phyloP scores from a whole-genome alignment of 2,329 filamentous ascomycete species.

The Hortaea werneckii region DNA sequence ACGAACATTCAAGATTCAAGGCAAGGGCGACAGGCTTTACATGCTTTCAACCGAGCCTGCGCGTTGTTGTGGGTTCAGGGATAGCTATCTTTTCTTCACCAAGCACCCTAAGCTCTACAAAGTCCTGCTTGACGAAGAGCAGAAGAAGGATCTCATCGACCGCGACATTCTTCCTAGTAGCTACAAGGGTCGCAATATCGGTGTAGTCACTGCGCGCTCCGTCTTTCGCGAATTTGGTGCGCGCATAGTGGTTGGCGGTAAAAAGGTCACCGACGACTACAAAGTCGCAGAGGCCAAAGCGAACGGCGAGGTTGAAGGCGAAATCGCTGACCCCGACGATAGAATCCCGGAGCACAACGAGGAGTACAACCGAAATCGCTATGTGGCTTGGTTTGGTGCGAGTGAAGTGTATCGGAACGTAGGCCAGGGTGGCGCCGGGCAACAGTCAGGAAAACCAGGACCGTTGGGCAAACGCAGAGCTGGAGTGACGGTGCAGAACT shows the following conservation, averaged over 20 bases:
- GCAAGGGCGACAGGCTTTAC: slow-evolving; percentile 77
- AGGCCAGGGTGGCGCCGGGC: slow-evolving; percentile 24
- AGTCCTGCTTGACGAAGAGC: slow-evolving; percentile 95
- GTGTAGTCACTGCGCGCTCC: slow-evolving; percentile 89
- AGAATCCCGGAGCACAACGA: slow-evolving; percentile 63
- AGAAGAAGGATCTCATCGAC: slow-evolving; percentile 92
- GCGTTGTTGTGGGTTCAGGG: slow-evolving; percentile 89
- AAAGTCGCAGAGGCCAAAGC: slow-evolving; percentile 64
- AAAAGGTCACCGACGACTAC: slow-evolving; percentile 81
- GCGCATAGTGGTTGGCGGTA: slow-evolving; percentile 84
- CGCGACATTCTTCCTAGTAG: slow-evolving; percentile 93
- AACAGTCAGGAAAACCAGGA: slow-evolving; percentile 50
- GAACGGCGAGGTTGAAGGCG: slow-evolving; percentile 74
- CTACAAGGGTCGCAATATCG: slow-evolving; percentile 96
- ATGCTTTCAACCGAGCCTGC: slow-evolving; percentile 98
- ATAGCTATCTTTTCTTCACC: slow-evolving; percentile 98
- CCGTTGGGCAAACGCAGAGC: slow-evolving; percentile 67
- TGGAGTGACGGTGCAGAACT: slow-evolving; percentile 85
- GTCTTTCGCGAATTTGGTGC: slow-evolving; percentile 96
- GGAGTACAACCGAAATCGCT: slow-evolving; percentile 97
- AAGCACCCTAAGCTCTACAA: slow-evolving; percentile 96
- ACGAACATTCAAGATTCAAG: slow-evolving; percentile 83
- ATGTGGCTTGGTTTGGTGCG: slow-evolving; percentile 95
- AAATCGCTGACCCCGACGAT: slow-evolving; percentile 85
- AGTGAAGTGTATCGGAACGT: slow-evolving; percentile 90